Conservation (phyloP, 441 rosid genomes). For the Aquilaria agallochum region DNA sequence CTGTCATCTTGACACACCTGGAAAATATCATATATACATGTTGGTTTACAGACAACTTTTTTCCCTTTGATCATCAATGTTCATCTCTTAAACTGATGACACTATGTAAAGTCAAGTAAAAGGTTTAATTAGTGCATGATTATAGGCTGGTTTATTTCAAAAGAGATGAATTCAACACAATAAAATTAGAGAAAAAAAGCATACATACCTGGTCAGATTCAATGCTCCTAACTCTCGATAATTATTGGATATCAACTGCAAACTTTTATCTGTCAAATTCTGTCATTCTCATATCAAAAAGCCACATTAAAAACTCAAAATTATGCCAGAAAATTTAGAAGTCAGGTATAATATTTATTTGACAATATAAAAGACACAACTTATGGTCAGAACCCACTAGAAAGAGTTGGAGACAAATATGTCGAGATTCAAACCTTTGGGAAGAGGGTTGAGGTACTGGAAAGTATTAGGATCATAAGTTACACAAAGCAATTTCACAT, state of each 20-base stretch:
- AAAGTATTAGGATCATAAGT: no score
- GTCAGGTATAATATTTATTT: constrained; percentile 5
- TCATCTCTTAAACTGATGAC: no score
- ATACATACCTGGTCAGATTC: constrained; percentile 71
- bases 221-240: constrained; percentile 60
- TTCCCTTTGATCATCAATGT: background rate
- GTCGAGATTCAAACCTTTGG: background rate
- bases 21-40: constrained; percentile 11
- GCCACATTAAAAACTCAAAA: constrained; percentile 9
- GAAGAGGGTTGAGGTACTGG: background rate
- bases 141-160: no score
- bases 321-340: background rate
- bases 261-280: constrained; percentile 66
- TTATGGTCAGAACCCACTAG: background rate
- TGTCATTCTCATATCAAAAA: constrained; percentile 31
- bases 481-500: no score
- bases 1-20: constrained; percentile 88
- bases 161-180: background rate
- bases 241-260: constrained; percentile 66
- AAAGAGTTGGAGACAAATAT: constrained; percentile 4
- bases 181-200: constrained; percentile 2
- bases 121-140: no score
- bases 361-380: constrained; percentile 1
- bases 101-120: no score
- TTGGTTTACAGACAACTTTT: background rate